Evolutionary conservation across 2,329 filamentous ascomycete genomes (phyloP).

Genomic region (Cladorrhinum sp.): DNA sequence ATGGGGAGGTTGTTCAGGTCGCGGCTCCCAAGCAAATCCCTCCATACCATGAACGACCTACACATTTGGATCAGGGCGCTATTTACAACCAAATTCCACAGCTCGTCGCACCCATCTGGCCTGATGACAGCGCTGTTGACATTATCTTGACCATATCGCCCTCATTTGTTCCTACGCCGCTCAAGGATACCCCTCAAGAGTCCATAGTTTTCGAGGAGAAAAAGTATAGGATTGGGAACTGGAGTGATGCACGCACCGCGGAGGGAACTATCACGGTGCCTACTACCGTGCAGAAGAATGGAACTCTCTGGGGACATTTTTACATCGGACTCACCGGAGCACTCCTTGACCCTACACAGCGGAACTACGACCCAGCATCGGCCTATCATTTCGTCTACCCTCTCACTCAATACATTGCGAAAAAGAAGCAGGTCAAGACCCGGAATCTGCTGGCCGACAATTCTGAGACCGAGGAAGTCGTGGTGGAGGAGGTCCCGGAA

Average conservation of each 20-base stretch:
- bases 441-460: constrained; percentile 73
- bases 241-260: constrained; percentile 71
- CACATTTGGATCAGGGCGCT: constrained; percentile 57
- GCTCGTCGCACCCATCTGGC: constrained; percentile 83
- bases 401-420: constrained; percentile 83
- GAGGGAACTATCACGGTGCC: constrained; percentile 78
- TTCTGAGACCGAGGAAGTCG: constrained; percentile 49
- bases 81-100: constrained; percentile 64
- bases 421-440: constrained; percentile 86
- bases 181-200: constrained; percentile 63
- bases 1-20: constrained; percentile 52
- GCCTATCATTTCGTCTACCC: constrained; percentile 84
- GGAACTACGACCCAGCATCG: constrained; percentile 68
- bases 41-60: constrained; percentile 63
- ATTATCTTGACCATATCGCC: constrained; percentile 81
- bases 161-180: constrained; percentile 64
- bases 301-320: constrained; percentile 92
- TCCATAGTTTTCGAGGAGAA: constrained; percentile 76
- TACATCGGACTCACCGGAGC: constrained; percentile 77
- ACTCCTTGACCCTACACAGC: constrained; percentile 69
- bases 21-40: constrained; percentile 58
- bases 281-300: constrained; percentile 79
- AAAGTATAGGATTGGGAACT: constrained; percentile 75
- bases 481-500: constrained; percentile 48
- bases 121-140: constrained; percentile 72